These are phyloP conservation scores for Russula ochroleuca DNA, from an alignment of 768 basidiomycete genomes.

Conservation along the genomic window DNA sequence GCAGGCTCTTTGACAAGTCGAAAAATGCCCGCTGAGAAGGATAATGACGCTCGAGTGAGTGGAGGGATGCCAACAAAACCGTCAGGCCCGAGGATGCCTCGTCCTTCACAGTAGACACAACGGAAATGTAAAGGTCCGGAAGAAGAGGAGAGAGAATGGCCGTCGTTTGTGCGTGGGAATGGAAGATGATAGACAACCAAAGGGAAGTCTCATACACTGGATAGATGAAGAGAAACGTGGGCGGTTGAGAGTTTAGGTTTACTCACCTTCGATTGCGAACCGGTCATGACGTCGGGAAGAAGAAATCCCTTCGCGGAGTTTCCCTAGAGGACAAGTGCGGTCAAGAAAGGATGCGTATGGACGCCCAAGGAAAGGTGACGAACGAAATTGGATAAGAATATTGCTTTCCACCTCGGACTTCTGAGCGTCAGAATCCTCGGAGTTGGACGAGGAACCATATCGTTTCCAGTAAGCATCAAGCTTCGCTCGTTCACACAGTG, in stretches of 20 bases:
- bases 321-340: conserved; percentile 45
- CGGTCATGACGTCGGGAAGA: conserved; percentile 54
- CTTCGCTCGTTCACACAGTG: conserved; percentile 34
- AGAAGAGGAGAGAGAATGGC: conserved; percentile 60
- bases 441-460: conserved; percentile 31
- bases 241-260: background rate
- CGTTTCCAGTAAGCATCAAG: conserved; percentile 46
- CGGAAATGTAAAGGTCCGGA: conserved; percentile 42
- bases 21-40: conserved; percentile 61
- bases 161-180: conserved; percentile 54
- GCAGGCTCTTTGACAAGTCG: conserved; percentile 43
- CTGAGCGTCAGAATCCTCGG: conserved; percentile 26
- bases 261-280: conserved; percentile 66
- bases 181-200: conserved; percentile 58
- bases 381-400: conserved; percentile 68
- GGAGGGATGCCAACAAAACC: conserved; percentile 50
- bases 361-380: conserved; percentile 31
- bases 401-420: conserved; percentile 59
- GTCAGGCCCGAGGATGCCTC: conserved; percentile 31
- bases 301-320: conserved; percentile 68
- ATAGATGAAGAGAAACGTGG: background rate
- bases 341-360: background rate
- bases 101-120: conserved; percentile 28
- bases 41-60: conserved; percentile 53
- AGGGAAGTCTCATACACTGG: conserved; percentile 74